Evolutionary conservation across 106 monocot species (phyloP), one percentile per base, ranked within the genome.

Genomic region (Phalaenopsis aphrodite): DNA sequence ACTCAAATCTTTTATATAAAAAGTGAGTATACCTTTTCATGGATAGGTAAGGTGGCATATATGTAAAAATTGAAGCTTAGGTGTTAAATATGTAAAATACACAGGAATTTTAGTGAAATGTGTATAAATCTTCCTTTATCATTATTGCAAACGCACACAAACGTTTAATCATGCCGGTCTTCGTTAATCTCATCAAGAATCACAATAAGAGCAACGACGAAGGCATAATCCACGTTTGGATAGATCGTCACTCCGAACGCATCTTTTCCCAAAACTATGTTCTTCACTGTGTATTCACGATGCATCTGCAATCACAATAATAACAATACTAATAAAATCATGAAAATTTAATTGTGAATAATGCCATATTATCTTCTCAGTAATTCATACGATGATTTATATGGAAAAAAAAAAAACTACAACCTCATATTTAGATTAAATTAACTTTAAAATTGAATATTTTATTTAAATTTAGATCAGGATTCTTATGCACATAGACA

Each of bases 171-270:
- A 52, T 52, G 48, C 24, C 76, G 19, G 76, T 76, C 76, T 42
- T 76, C 76, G 5, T 76, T 76, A 52, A 86, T 82, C 65, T 85
- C 82, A 43, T 84, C 73, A 36, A 87, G 84, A 65, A 87, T 42
- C 23, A 87, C 77, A 12, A 84, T 75, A 78, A 87, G 82, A 19
- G 88, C 74, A 36, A 73, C 83, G 42, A 88, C 42, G 68, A 88
- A 88, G 47, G 83, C 88, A 56, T 80, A 83, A 64, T 88, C 88
- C 57, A 85, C 79, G 23, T 83, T 78, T 4, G 85, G 82, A 37
- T 78, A 83, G 21, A 88, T 52, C 0, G 77, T 81, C 19, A 88
- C 77, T 11, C 82, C 78, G 43, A 82, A 88, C 0, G 78, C 47
- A 55, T 88, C 80, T 80, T 85, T 83, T 15, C 85, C 85, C 11